phyloP scores from a whole-genome alignment of 2,329 filamentous ascomycete genomes.

The Aspergillus alliaceus region DNA sequence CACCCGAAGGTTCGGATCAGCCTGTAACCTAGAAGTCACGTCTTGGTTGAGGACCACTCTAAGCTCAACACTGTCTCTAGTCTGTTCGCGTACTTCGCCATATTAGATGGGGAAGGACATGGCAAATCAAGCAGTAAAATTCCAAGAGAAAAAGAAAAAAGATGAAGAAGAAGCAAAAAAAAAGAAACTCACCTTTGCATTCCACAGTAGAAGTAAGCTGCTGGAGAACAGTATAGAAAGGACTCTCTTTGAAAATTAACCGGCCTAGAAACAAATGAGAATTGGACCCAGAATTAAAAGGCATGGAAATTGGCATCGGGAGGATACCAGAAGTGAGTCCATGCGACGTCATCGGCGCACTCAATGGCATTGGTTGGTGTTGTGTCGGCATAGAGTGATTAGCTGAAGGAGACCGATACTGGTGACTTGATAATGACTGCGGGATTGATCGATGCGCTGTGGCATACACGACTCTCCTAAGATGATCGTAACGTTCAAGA shows the following conservation, averaged over 20 bases:
- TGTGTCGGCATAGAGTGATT: conserved; percentile 27
- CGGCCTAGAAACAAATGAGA: conserved; percentile 43
- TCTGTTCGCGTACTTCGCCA: conserved; percentile 56
- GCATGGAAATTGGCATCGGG: conserved; percentile 1
- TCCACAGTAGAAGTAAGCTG: conserved; percentile 64
- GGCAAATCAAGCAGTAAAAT: neutral
- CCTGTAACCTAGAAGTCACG: conserved; percentile 56
- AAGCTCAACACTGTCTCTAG: conserved; percentile 59
- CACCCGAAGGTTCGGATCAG: conserved; percentile 65
- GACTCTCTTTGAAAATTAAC: conserved; percentile 70
- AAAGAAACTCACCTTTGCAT: conserved; percentile 64
- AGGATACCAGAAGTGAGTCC: conserved; percentile 28
- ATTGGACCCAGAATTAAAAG: neutral
- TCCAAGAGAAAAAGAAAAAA: no score
- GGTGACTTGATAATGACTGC: conserved; percentile 22
- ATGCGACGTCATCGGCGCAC: conserved; percentile 32
- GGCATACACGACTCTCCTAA: conserved; percentile 34
- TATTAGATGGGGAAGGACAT: conserved; percentile 17
- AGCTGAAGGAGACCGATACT: conserved; percentile 25
- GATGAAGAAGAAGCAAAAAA: no score
- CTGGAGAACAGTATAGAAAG: conserved; percentile 75
- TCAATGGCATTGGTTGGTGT: conserved; percentile 26
- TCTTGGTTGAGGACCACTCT: conserved; percentile 58
- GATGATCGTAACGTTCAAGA: conserved; percentile 30
- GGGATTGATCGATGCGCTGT: conserved; percentile 27